phyloP scores from a whole-genome alignment of 345 rosid genomes.

The Corchorus olitorius region DNA sequence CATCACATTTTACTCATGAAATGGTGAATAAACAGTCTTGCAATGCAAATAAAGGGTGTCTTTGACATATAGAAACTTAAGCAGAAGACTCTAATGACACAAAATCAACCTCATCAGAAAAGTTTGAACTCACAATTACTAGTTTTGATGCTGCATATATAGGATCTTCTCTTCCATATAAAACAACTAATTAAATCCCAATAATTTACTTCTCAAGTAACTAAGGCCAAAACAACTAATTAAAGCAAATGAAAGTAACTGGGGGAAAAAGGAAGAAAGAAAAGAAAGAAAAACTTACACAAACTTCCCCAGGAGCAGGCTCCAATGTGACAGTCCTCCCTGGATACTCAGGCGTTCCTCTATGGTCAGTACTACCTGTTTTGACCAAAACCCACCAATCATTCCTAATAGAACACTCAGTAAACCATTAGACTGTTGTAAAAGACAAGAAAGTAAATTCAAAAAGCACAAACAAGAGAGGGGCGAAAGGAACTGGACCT shows the following conservation, averaged over 20 bases:
- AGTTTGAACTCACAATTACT: not conserved
- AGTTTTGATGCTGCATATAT: not conserved
- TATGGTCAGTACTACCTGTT: conserved; percentile 90
- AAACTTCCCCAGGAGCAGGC: conserved; percentile 67
- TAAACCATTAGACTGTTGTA: not conserved
- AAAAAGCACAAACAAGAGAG: not conserved
- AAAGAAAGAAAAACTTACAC: conserved; percentile 48
- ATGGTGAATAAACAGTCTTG: not conserved
- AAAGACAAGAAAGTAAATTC: not conserved
- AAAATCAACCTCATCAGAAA: not conserved
- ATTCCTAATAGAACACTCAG: not conserved
- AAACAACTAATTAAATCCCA: not conserved
- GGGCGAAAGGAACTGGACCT: conserved; percentile 42
- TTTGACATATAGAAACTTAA: not conserved
- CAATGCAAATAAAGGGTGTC: not conserved
- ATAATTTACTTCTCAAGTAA: not conserved
- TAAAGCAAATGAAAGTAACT: not conserved
- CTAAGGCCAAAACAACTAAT: not conserved
- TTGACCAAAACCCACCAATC: conserved; percentile 2
- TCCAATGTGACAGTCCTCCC: conserved; percentile 88
- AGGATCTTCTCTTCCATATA: too few relatives aligned
- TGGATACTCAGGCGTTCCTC: conserved; percentile 83
- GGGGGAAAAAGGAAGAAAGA: not conserved
- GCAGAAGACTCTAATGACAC: not conserved
- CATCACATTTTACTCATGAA: not conserved